These are phyloP conservation scores for Stagonosporopsis tanaceti DNA, from an alignment of 2,329 filamentous ascomycete genomes.

Conservation along the genomic window DNA sequence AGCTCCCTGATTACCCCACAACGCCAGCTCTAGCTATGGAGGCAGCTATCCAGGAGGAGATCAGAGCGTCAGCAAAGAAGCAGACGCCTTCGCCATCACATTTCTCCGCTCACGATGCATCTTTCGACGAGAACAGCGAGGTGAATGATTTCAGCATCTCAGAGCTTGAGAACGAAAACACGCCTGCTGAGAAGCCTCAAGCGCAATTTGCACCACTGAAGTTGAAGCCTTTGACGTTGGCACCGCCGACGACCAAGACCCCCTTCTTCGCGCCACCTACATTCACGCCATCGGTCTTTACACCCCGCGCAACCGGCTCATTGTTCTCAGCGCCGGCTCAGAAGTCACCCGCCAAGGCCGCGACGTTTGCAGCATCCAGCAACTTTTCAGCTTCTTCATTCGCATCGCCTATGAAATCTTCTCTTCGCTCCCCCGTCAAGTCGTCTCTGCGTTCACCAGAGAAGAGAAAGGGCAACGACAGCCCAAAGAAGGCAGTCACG, in stretches of 20 bases:
- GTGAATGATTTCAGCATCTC: conserved; percentile 24
- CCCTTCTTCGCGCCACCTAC: conserved; percentile 19
- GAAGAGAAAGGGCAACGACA: conserved; percentile 37
- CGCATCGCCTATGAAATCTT: conserved; percentile 37
- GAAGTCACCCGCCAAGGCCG: conserved; percentile 15
- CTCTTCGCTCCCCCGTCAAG: conserved; percentile 42
- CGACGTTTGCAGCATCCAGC: conserved; percentile 9
- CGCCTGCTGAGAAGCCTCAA: conserved; percentile 19
- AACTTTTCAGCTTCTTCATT: conserved; percentile 22
- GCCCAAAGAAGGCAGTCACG: conserved; percentile 50
- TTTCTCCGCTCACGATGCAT: conserved; percentile 21
- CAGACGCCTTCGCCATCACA: conserved; percentile 33
- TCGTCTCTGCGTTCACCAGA: conserved; percentile 49
- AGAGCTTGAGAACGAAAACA: conserved; percentile 22
- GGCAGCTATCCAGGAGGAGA: conserved; percentile 37
- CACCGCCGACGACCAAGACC: conserved; percentile 25
- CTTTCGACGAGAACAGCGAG: conserved; percentile 28
- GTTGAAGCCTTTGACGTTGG: conserved; percentile 25
- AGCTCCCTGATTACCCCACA: conserved; percentile 29
- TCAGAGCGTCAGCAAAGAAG: conserved; percentile 37
- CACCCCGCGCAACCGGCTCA: conserved; percentile 9
- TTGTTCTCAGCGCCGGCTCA: conserved; percentile 14
- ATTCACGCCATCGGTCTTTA: conserved; percentile 17
- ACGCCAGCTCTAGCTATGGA: conserved; percentile 36
- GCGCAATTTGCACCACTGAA: conserved; percentile 14